Evolutionary conservation across 2,329 filamentous ascomycete species (phyloP), one percentile per base, ranked within the genome.

Genomic region (Paraphaeosphaeria minitans): DNA sequence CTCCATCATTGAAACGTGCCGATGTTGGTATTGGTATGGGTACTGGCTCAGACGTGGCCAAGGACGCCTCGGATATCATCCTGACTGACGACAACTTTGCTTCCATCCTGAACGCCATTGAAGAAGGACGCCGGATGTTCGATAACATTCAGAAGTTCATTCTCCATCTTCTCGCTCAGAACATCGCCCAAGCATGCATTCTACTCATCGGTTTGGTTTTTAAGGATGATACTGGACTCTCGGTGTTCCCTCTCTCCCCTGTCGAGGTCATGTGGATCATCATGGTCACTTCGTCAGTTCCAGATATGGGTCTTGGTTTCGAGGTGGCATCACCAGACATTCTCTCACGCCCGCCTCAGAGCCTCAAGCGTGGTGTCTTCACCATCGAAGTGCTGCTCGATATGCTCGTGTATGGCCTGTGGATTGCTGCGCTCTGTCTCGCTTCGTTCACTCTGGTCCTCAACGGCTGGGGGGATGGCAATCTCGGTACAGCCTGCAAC

Each of bases 231-330:
- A 80, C 82, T 10, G 84, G 85, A 9, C 84, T 91, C 60, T 95
- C 92, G 0, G 92, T 96, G 10, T 96, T 96, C 75, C 93, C 92
- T 4, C 85, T 96, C 46, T 87, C 91, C 0, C 92, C 93, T 0
- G 87, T 96, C 12, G 89, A 96, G 68, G 94, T 96, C 62, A 85
- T 97, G 59, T 97, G 92, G 92, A 92, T 97, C 75, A 96, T 96
- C 77, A 94, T 96, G 90, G 85, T 95, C 56, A 97, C 93, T 0
- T 94, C 91, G 42, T 91, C 89, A 7, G 87, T 95, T 75, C 92
- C 92, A 1, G 93, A 93, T 58, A 95, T 97, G 80, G 93, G 92
- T 45, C 85, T 97, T 0, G 92, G 92, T 21, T 89, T 92, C 66
- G 92, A 96, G 76, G 80, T 83, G 46, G 91, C 91, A 0, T 86